These are phyloP conservation scores for Globisporangium takayamanum DNA, from an alignment of 352 stramenopile species.

Conservation along the genomic window DNA sequence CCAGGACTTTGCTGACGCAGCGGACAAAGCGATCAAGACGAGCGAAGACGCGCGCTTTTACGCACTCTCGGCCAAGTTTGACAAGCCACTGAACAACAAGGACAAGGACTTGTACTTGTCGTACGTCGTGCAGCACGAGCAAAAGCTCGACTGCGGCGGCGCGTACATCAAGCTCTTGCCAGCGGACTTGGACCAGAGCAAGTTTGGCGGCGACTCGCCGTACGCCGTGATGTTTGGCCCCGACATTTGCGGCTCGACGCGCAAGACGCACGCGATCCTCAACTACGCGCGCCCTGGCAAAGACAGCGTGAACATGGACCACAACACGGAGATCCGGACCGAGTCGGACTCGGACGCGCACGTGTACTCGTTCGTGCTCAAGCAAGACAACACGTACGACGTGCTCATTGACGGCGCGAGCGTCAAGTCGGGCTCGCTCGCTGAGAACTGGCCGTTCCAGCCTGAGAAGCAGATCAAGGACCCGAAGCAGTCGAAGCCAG, in stretches of 20 bases:
- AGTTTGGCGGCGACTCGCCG: conserved; percentile 93
- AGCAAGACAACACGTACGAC: conserved; percentile 96
- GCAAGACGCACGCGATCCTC: conserved; percentile 97
- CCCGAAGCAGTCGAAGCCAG: conserved; percentile 94
- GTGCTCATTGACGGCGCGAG: conserved; percentile 96
- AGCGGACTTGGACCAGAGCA: conserved; percentile 85
- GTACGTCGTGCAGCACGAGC: conserved; percentile 98
- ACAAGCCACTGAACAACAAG: conserved; percentile 84
- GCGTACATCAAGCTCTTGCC: conserved; percentile 99
- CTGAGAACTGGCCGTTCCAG: conserved; percentile 96
- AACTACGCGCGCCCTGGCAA: conserved; percentile 95
- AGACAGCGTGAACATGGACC: conserved; percentile 90
- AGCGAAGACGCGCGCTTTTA: conserved; percentile 96
- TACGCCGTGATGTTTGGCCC: conserved; percentile 99
- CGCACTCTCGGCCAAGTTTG: conserved; percentile 92
- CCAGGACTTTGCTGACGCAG: conserved; percentile 86
- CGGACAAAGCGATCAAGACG: conserved; percentile 94
- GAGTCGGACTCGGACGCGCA: conserved; percentile 89
- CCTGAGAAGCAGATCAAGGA: conserved; percentile 96
- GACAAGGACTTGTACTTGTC: conserved; percentile 91
- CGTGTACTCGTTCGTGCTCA: conserved; percentile 97
- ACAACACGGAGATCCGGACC: conserved; percentile 76
- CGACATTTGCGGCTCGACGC: conserved; percentile 96
- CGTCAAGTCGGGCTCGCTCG: conserved; percentile 88
- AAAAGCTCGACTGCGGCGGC: conserved; percentile 98